Base-by-base conservation (phyloP, 2,329 filamentous ascomycete species). In the Penicillium sp. region DNA sequence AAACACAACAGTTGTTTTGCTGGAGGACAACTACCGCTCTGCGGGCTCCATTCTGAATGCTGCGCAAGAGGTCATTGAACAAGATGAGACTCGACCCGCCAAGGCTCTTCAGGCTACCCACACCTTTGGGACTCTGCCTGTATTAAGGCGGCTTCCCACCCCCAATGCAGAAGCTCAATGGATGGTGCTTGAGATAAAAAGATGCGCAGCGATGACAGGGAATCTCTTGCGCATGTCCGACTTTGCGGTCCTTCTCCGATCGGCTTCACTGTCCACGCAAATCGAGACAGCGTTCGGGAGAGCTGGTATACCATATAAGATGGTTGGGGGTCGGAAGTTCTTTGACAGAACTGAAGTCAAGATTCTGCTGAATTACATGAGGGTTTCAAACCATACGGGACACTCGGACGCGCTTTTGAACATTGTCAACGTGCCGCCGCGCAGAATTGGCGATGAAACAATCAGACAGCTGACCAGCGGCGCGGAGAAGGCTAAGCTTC, bases 11-110 rank as follows among this genome's bases (percentile, higher is more conserved):
- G 88, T 94, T 54, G 86, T 97, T 43, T 86, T 93, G 5, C 79
- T 99, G 2, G 90, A 97, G 69, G 90, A 97, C 67, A 99, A 97
- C 66, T 99, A 99, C 69, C 85, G 93, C 21, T 97, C 93, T 1
- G 95, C 92, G 0, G 90, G 88, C 38, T 86, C 86, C 7, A 97
- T 99, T 55, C 79, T 97, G 22, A 82, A 84, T 55, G 85, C 89
- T 5, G 92, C 94, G 0, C 81, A 95, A 56, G 85, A 87, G 57
- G 86, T 99, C 45, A 97, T 99, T 57, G 87, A 97, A 71, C 93
- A 97, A 72, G 93, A 99, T 71, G 83, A 83, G 47, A 84, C 83
- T 34, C 83, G 93, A 55, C 94, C 92, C 49, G 81, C 89, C 54
- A 97, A 97, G 70, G 83, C 82, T 34, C 78, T 99, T 32, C 80